Conservation (phyloP, 1,284 basidiomycete species). For the Ustilago bromivora region DNA sequence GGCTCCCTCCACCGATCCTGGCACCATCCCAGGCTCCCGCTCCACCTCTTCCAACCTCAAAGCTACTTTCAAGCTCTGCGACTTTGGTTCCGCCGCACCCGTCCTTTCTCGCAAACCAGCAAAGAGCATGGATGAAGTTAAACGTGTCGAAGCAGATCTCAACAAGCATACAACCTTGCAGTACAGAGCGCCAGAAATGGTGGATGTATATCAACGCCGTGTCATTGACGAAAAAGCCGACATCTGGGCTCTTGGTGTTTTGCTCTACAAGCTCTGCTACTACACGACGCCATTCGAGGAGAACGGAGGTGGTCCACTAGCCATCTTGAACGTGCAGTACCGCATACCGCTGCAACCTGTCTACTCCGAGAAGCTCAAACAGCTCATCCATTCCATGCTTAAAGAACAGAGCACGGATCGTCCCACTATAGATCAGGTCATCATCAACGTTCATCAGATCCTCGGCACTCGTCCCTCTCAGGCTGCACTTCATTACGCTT, state of each 20-base stretch:
- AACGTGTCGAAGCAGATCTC: conserved; percentile 87
- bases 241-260: conserved; percentile 81
- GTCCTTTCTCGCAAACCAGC: conserved; percentile 57
- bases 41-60: conserved; percentile 73
- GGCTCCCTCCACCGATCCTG: conserved; percentile 68
- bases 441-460: conserved; percentile 57
- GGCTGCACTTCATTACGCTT: conserved; percentile 51
- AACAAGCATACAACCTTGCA: conserved; percentile 95
- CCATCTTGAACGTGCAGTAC: conserved; percentile 96
- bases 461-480: conserved; percentile 54
- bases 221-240: conserved; percentile 91
- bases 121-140: conserved; percentile 73
- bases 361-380: conserved; percentile 87
- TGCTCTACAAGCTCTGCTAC: conserved; percentile 89
- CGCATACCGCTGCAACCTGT: conserved; percentile 77
- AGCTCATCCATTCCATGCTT: conserved; percentile 76
- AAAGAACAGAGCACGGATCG: conserved; percentile 59
- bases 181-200: conserved; percentile 97
- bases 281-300: conserved; percentile 92
- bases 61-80: conserved; percentile 88
- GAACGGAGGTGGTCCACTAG: conserved; percentile 86
- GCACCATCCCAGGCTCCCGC: conserved; percentile 37
- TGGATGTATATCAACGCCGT: conserved; percentile 85
- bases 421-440: conserved; percentile 60
- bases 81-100: conserved; percentile 92